These are phyloP conservation scores for Garcia nutans DNA, from an alignment of 345 rosid species.

Conservation along the genomic window DNA sequence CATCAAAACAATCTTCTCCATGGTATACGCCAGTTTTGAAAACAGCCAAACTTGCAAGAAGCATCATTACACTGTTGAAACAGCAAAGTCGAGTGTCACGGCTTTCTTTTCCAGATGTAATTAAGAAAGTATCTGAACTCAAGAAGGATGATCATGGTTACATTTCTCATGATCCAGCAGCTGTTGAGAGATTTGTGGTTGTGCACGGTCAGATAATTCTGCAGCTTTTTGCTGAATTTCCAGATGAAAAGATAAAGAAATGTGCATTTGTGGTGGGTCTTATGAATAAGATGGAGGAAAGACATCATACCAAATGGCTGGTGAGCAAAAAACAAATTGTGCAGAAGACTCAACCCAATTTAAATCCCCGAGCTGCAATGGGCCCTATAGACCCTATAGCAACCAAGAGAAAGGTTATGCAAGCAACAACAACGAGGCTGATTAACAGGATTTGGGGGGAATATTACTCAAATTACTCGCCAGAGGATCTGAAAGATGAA, in stretches of 20 bases:
- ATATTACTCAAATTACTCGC: conserved; percentile 51
- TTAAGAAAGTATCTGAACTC: conserved; percentile 48
- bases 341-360: conserved; percentile 41
- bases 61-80: conserved; percentile 58
- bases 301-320: conserved; percentile 78
- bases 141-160: conserved; percentile 48
- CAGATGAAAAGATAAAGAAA: conserved; percentile 43
- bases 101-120: conserved; percentile 62
- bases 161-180: conserved; percentile 58
- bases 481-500: conserved; percentile 20
- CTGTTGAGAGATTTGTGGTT: conserved; percentile 66
- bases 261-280: conserved; percentile 64
- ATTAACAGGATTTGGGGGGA: conserved; percentile 88
- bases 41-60: conserved; percentile 64
- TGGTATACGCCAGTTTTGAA: conserved; percentile 71
- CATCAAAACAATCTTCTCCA: conserved; percentile 73
- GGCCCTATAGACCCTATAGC: conserved; percentile 32
- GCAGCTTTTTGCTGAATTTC: conserved; percentile 68
- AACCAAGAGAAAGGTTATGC: conserved; percentile 72
- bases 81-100: conserved; percentile 55
- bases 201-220: conserved; percentile 79
- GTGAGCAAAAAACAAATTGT: conserved; percentile 57
- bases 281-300: conserved; percentile 62
- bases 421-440: conserved; percentile 74
- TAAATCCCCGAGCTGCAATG: conserved; percentile 64